Conservation (phyloP, 345 rosid genomes). For the Hevea brasiliensis region DNA sequence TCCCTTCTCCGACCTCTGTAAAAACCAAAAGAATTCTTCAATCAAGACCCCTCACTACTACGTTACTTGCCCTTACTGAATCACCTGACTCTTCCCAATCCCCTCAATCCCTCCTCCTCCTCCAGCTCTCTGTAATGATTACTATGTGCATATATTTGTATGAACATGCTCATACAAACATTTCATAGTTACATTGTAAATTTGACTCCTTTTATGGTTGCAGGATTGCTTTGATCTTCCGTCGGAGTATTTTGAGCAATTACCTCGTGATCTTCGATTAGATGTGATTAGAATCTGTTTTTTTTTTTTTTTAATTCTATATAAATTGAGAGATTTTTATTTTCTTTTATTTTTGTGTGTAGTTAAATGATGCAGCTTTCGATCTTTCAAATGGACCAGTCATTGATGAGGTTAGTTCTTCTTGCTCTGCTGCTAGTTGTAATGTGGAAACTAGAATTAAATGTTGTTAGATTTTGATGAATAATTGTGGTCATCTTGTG, state of each 20-base stretch:
- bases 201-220: slow-evolving; percentile 16
- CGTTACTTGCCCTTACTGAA: slow-evolving; percentile 56
- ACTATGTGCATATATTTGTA: neutral
- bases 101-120: slow-evolving; percentile 51
- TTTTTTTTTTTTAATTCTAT: no score
- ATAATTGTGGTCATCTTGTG: no score
- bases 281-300: slow-evolving; percentile 53
- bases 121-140: slow-evolving; percentile 56
- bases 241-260: slow-evolving; percentile 59
- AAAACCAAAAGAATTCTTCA: slow-evolving; percentile 28
- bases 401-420: slow-evolving; percentile 61
- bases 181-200: no score
- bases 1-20: slow-evolving; percentile 29
- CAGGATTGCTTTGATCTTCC: slow-evolving; percentile 89
- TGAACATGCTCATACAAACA: no score
- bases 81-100: slow-evolving; percentile 63
- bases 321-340: neutral
- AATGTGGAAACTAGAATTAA: neutral
- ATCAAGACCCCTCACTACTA: slow-evolving; percentile 36
- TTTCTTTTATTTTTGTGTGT: slow-evolving; percentile 12
- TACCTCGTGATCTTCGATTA: slow-evolving; percentile 76
- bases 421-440: neutral
- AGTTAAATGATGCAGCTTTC: slow-evolving; percentile 95
- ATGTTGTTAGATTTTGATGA: no score
- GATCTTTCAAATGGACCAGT: slow-evolving; percentile 89